phyloP scores from a whole-genome alignment of 192 early-diverging fungal genomes.

The Entomortierella parvispora region DNA sequence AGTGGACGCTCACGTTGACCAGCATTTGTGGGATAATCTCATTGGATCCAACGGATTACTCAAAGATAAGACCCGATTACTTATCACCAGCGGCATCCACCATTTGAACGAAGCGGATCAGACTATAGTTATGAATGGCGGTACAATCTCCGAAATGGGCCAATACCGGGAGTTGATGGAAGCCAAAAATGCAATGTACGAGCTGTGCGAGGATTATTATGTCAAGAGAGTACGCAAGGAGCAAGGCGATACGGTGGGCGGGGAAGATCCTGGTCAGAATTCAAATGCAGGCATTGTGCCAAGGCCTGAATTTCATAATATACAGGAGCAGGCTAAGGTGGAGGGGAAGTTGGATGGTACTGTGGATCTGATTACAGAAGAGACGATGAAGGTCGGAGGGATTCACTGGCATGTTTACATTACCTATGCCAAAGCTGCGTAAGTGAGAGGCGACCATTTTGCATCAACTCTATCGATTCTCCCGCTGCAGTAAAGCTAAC shows the following conservation, averaged over 20 bases:
- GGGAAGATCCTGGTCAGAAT: too few species aligned
- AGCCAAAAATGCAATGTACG: too few species aligned
- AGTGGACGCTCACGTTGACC: conserved; percentile 63
- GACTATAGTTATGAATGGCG: conserved; percentile 64
- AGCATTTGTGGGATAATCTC: conserved; percentile 67
- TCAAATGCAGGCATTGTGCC: too few species aligned
- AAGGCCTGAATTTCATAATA: too few species aligned
- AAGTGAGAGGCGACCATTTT: conserved; percentile 35
- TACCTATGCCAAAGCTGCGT: conserved; percentile 71
- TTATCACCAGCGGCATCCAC: conserved; percentile 54
- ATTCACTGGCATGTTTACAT: not conserved
- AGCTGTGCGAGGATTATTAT: too few species aligned
- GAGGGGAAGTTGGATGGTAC: conserved; percentile 15
- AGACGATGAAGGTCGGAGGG: conserved; percentile 23
- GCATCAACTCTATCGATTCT: too few species aligned
- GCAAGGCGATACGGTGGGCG: too few species aligned
- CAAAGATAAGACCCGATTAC: conserved; percentile 56
- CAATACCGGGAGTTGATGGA: conserved; percentile 63
- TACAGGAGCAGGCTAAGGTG: conserved; percentile 7
- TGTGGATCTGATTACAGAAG: conserved; percentile 57
- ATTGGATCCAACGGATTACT: conserved; percentile 69
- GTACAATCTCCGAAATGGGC: conserved; percentile 58
- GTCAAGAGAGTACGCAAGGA: too few species aligned
- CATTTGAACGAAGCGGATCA: conserved; percentile 40
- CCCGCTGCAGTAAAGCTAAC: not conserved